A percentile compares a stretch with the other conserved stretches of the same genome.
These are phyloP conservation scores for Fusarium sublunatum DNA, from an alignment of 2,329 filamentous ascomycete species.

Conservation along the genomic window DNA sequence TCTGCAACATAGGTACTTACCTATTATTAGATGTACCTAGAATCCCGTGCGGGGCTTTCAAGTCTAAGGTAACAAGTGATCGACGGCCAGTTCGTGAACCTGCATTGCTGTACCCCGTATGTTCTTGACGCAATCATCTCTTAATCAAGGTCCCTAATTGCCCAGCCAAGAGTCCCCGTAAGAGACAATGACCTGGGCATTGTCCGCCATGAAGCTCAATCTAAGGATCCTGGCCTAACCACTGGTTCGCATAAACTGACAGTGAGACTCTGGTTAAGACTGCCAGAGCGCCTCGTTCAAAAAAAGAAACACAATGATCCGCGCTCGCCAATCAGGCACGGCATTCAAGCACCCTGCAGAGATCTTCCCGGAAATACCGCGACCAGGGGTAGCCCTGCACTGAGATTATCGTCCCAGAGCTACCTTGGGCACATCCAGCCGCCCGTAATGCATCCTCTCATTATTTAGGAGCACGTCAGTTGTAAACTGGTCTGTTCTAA, in stretches of 20 bases:
- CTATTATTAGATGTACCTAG: conserved; percentile 37
- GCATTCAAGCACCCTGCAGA: conserved; percentile 12
- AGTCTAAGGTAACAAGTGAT: conserved; percentile 9
- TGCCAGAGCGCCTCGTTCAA: conserved; percentile 3
- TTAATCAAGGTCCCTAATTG: conserved; percentile 2
- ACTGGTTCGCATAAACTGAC: conserved; percentile 6
- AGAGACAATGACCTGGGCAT: not conserved
- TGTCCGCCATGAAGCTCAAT: not conserved
- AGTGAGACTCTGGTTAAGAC: not conserved
- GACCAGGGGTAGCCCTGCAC: conserved; percentile 38
- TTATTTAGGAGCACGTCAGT: conserved; percentile 29
- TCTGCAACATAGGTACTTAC: not conserved
- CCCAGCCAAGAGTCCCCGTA: not conserved
- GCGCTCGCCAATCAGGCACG: conserved; percentile 28
- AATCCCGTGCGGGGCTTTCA: conserved; percentile 24
- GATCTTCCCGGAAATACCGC: conserved; percentile 44
- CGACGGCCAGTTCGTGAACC: conserved; percentile 8
- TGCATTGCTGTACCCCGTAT: not conserved
- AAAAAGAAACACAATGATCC: conserved; percentile 23
- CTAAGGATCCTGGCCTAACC: conserved; percentile 1
- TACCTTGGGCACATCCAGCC: not conserved
- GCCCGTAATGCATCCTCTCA: conserved; percentile 9
- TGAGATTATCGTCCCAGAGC: conserved; percentile 1
- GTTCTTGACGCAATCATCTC: not conserved
- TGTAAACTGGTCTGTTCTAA: conserved; percentile 11